These are phyloP conservation scores for Picea mariana DNA, from an alignment of 83 land plant genomes.

Conservation along the genomic window DNA sequence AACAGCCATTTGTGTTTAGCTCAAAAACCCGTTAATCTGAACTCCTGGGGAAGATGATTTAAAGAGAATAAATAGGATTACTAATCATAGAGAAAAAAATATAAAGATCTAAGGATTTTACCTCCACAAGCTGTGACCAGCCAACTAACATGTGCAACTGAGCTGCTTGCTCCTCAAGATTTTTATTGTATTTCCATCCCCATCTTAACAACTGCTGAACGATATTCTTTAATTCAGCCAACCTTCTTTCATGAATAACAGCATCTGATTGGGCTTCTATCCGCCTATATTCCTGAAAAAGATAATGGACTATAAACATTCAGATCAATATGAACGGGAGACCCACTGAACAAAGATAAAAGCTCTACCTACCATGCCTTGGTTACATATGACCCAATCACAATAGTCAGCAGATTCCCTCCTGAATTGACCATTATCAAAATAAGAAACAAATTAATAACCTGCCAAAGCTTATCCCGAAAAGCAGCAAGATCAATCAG, in stretches of 20 bases:
- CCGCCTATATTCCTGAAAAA: slow-evolving; percentile 39
- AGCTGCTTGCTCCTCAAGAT: slow-evolving; percentile 95
- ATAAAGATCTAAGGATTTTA: slow-evolving; percentile 11
- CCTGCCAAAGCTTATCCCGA: slow-evolving; percentile 91
- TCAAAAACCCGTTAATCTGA: background rate
- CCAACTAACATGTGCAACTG: slow-evolving; percentile 95
- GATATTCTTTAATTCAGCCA: slow-evolving; percentile 60
- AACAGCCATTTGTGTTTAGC: background rate
- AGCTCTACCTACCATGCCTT: background rate
- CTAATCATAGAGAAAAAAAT: background rate
- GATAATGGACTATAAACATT: slow-evolving; percentile 22
- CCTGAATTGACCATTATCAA: slow-evolving; percentile 1
- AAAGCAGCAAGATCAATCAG: slow-evolving; percentile 86
- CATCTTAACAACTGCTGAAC: slow-evolving; percentile 88
- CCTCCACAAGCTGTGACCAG: slow-evolving; percentile 98
- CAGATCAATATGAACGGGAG: slow-evolving; percentile 3
- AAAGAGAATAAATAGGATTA: background rate
- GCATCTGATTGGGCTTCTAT: slow-evolving; percentile 52
- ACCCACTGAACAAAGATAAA: background rate
- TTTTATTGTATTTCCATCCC: slow-evolving; percentile 94
- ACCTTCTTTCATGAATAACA: slow-evolving; percentile 52
- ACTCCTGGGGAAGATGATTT: too few species aligned
- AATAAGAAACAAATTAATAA: slow-evolving; percentile 17
- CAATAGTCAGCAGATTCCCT: background rate
- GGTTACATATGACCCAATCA: background rate